phyloP scores from a whole-genome alignment of 2,329 filamentous ascomycete species.

The Trichoderma sp. region DNA sequence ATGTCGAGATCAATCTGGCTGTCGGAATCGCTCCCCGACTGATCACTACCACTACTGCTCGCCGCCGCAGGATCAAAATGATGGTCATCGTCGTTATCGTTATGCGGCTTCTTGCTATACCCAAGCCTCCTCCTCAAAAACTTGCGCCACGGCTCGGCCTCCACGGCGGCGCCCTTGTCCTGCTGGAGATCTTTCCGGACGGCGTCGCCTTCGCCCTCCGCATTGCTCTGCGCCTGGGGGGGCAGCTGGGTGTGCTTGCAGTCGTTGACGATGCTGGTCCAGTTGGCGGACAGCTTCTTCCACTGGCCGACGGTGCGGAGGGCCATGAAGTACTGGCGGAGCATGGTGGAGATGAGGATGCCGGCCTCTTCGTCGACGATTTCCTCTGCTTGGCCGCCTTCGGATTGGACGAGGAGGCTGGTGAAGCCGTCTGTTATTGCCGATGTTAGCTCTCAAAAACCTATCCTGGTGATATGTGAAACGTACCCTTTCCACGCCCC shows the following conservation, averaged over 20 bases:
- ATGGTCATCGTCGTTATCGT: constrained; percentile 50
- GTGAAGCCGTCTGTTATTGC: constrained; percentile 68
- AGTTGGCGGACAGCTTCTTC: constrained; percentile 72
- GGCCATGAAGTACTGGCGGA: constrained; percentile 89
- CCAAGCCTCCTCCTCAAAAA: constrained; percentile 44
- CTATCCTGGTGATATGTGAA: too few relatives aligned
- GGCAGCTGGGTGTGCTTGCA: constrained; percentile 56
- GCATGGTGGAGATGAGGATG: constrained; percentile 79
- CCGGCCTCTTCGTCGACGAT: constrained; percentile 85
- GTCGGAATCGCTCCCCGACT: constrained; percentile 43
- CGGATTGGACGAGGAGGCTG: constrained; percentile 71
- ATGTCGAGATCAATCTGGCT: constrained; percentile 58
- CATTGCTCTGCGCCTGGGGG: constrained; percentile 27
- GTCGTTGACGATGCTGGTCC: constrained; percentile 64
- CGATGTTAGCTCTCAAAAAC: constrained; percentile 28
- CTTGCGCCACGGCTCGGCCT: constrained; percentile 40
- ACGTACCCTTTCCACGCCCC: constrained; percentile 72
- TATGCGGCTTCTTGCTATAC: constrained; percentile 39
- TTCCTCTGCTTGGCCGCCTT: constrained; percentile 76
- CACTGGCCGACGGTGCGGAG: constrained; percentile 79
- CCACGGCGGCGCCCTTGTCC: constrained; percentile 31
- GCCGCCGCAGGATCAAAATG: constrained; percentile 40
- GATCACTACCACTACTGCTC: constrained; percentile 34
- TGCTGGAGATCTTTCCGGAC: constrained; percentile 33
- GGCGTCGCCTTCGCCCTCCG: constrained; percentile 41